Conservation (phyloP, 2,329 filamentous ascomycete genomes). For the Acephala macrosclerotiorum region DNA sequence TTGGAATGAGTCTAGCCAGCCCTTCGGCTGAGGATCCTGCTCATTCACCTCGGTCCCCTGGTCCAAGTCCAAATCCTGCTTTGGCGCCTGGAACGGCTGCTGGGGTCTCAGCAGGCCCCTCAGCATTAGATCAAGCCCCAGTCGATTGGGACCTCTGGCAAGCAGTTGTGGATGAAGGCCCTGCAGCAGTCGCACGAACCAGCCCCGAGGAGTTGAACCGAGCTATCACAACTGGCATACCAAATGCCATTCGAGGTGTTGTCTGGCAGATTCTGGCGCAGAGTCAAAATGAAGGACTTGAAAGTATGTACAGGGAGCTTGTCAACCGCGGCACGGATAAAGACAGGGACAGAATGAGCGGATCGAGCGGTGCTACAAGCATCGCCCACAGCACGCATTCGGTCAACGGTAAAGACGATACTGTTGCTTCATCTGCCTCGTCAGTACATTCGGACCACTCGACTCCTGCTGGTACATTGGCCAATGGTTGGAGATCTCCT, state of each 20-base stretch:
- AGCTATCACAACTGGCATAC: conserved; percentile 92
- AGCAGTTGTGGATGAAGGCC: conserved; percentile 91
- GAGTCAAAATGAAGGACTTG: conserved; percentile 91
- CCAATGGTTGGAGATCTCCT: conserved; percentile 60
- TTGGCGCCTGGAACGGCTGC: conserved; percentile 87
- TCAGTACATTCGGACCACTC: conserved; percentile 84
- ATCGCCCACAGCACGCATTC: conserved; percentile 59
- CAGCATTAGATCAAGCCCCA: conserved; percentile 71
- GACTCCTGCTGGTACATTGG: conserved; percentile 61
- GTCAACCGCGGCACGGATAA: conserved; percentile 82
- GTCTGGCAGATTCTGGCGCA: conserved; percentile 98
- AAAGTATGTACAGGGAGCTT: conserved; percentile 85
- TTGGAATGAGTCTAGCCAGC: conserved; percentile 54
- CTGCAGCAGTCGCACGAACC: conserved; percentile 84
- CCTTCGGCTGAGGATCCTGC: conserved; percentile 50
- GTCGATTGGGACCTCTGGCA: conserved; percentile 99
- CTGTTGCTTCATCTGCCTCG: conserved; percentile 77
- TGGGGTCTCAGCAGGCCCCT: conserved; percentile 79
- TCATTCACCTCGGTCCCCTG: conserved; percentile 47
- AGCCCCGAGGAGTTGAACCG: conserved; percentile 89
- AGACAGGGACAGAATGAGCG: conserved; percentile 67
- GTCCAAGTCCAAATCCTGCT: conserved; percentile 61
- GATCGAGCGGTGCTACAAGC: conserved; percentile 46
- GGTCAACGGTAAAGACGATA: conserved; percentile 65
- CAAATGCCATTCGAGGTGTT: conserved; percentile 93